A percentile compares a stretch with the other conserved stretches of the same genome.
Conservation (phyloP, 148 eudicot species). For the Heliamphora exappendiculata region DNA sequence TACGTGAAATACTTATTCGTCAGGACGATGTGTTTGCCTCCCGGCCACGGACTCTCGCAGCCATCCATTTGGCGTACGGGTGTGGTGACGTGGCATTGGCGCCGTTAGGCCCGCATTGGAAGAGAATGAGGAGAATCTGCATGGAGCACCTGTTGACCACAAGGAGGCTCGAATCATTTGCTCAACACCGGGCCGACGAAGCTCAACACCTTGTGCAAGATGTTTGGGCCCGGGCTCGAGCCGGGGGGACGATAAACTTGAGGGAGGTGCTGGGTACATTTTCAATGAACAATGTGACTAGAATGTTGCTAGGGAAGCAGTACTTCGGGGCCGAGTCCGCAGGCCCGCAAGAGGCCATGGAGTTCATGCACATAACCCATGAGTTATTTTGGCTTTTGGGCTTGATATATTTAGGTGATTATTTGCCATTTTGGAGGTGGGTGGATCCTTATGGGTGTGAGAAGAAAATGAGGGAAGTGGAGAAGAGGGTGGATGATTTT, state of each 20-base stretch:
- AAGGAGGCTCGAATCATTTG: slow-evolving; percentile 65
- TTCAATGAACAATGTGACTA: slow-evolving; percentile 94
- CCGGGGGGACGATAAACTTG: slow-evolving; percentile 41
- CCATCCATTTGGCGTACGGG: slow-evolving; percentile 69
- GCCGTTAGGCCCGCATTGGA: slow-evolving; percentile 95
- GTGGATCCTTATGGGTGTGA: slow-evolving; percentile 85
- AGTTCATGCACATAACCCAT: slow-evolving; percentile 93
- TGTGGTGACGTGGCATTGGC: slow-evolving; percentile 89
- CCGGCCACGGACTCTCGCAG: slow-evolving; percentile 78
- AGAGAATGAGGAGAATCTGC: slow-evolving; percentile 80
- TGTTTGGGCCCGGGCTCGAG: slow-evolving; percentile 44
- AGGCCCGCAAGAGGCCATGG: slow-evolving; percentile 79
- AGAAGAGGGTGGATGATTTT: slow-evolving; percentile 89
- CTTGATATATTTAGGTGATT: slow-evolving; percentile 86
- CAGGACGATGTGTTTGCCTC: slow-evolving; percentile 87
- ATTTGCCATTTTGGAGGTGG: slow-evolving; percentile 93
- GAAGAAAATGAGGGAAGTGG: slow-evolving; percentile 85
- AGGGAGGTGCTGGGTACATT: slow-evolving; percentile 85
- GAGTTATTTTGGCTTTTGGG: slow-evolving; percentile 83
- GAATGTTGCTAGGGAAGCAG: slow-evolving; percentile 91
- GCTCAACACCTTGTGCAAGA: slow-evolving; percentile 72
- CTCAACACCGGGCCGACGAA: slow-evolving; percentile 57
- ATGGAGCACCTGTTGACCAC: slow-evolving; percentile 89
- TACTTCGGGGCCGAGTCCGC: slow-evolving; percentile 67
- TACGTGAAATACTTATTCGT: slow-evolving; percentile 61